phyloP scores from a whole-genome alignment of 108 stramenopile genomes.

The Cyclotella kingstonii region DNA sequence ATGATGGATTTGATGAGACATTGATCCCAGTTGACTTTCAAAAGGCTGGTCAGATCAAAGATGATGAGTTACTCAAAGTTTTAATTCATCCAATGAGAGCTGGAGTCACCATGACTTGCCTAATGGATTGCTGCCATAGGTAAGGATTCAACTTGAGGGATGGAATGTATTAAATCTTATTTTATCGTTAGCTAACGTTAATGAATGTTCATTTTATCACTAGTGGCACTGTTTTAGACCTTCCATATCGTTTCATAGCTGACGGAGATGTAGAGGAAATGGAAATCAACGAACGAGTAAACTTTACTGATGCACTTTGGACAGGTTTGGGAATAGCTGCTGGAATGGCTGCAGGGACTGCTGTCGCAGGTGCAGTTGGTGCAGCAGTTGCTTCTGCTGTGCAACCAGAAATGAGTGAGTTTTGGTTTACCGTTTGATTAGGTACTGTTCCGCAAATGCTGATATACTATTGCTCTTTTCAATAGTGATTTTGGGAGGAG shows the following conservation, averaged over 20 bases:
- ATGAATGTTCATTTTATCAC: background rate
- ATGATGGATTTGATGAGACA: constrained; percentile 82
- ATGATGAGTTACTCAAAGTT: constrained; percentile 78
- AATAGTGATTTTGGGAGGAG: constrained; percentile 45
- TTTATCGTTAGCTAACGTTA: background rate
- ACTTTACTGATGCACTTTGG: constrained; percentile 33
- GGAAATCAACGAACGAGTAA: constrained; percentile 37
- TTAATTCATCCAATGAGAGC: constrained; percentile 73
- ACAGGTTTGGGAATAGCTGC: constrained; percentile 14
- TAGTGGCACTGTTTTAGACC: constrained; percentile 75
- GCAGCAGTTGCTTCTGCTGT: constrained; percentile 2
- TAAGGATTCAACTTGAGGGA: background rate
- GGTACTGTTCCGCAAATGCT: too few relatives aligned
- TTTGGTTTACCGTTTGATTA: background rate
- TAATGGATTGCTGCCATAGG: constrained; percentile 83
- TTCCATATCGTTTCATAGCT: constrained; percentile 77
- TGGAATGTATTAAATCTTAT: background rate
- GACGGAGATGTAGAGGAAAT: constrained; percentile 52
- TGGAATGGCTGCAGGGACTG: constrained; percentile 13
- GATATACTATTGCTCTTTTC: background rate
- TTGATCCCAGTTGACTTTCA: constrained; percentile 91
- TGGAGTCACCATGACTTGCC: constrained; percentile 74
- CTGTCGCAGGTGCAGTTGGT: constrained; percentile 13
- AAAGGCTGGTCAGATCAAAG: constrained; percentile 79
- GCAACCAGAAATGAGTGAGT: constrained; percentile 7